Percentiles rank a stretch among this genome's conserved stretches.
phyloP scores from a whole-genome alignment of 495 filamentous ascomycete genomes.

The Hypoxylon intermedium region DNA sequence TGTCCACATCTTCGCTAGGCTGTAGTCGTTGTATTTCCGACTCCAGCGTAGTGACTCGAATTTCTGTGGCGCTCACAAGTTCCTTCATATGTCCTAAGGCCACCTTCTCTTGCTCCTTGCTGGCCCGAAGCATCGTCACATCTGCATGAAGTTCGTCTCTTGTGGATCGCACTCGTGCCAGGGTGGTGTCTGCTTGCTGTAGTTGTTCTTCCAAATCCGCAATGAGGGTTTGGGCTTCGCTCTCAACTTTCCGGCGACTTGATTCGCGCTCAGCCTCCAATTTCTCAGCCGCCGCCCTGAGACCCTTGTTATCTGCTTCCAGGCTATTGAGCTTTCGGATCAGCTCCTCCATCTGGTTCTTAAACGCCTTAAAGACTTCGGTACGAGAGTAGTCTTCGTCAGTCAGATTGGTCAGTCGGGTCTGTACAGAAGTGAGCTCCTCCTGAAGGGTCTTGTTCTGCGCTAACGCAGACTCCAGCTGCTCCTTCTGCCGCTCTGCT shows the following conservation, averaged over 20 bases:
- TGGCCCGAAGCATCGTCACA: conserved; percentile 75
- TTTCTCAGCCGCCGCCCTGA: conserved; percentile 85
- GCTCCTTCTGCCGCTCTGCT: conserved; percentile 82
- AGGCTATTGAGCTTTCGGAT: conserved; percentile 90
- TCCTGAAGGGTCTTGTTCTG: conserved; percentile 82
- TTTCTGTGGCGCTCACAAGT: conserved; percentile 74
- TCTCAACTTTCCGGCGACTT: conserved; percentile 79
- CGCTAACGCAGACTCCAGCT: conserved; percentile 75
- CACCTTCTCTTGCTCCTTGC: conserved; percentile 75
- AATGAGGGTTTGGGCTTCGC: conserved; percentile 71
- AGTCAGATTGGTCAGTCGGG: conserved; percentile 67
- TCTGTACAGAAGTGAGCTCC: conserved; percentile 72
- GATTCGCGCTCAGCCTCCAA: conserved; percentile 82
- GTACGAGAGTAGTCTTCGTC: conserved; percentile 95
- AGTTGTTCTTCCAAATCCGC: conserved; percentile 82
- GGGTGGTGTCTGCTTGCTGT: conserved; percentile 79
- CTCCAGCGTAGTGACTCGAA: conserved; percentile 79
- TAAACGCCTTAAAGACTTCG: conserved; percentile 89
- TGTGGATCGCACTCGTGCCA: conserved; percentile 80
- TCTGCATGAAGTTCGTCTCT: conserved; percentile 87
- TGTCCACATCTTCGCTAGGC: conserved; percentile 51
- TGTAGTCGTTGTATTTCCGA: conserved; percentile 77
- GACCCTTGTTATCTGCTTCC: conserved; percentile 84
- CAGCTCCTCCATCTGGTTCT: conserved; percentile 88
- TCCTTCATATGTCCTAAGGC: conserved; percentile 76